Conservation (phyloP, 305 asterid genomes). For the Solanum hybrid region DNA sequence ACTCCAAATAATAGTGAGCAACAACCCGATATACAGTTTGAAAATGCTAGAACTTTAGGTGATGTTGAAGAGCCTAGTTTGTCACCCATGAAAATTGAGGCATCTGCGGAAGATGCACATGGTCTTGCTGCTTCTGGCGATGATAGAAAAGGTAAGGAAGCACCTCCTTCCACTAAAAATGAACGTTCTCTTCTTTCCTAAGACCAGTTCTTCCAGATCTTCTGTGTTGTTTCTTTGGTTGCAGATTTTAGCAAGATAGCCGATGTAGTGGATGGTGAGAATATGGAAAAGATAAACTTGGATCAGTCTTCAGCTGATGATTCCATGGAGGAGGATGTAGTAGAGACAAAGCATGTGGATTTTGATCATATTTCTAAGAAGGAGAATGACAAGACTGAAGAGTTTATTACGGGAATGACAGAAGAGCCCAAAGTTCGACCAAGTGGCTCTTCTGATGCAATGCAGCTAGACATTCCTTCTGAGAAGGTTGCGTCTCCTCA, state of each 20-base stretch:
- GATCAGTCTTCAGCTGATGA: constrained; percentile 28
- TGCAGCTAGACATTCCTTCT: constrained; percentile 7
- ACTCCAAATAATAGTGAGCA: constrained; percentile 16
- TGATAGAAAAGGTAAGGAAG: constrained; percentile 18
- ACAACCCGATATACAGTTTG: constrained; percentile 8
- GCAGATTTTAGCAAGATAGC: constrained; percentile 8
- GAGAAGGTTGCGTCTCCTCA: constrained; percentile 2
- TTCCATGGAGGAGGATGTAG: constrained; percentile 23
- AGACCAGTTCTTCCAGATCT: neutral
- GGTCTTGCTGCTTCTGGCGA: constrained; percentile 11
- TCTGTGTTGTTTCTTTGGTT: neutral
- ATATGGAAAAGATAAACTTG: constrained; percentile 20
- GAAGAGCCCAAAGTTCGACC: constrained; percentile 2
- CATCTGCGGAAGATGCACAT: constrained; percentile 8
- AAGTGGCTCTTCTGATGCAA: constrained; percentile 1
- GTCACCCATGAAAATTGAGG: constrained; percentile 10
- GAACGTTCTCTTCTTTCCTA: neutral
- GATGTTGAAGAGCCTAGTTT: constrained; percentile 2
- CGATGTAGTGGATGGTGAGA: constrained; percentile 18
- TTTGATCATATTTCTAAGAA: constrained; percentile 9
- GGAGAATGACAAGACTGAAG: constrained; percentile 9
- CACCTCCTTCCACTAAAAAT: neutral
- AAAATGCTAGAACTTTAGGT: neutral
- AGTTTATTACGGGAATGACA: neutral
- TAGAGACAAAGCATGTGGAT: constrained; percentile 13